A percentile compares a stretch with the other conserved stretches of the same genome.
These are phyloP conservation scores for Arbutus unedo DNA, from an alignment of 148 eudicot species.

Conservation along the genomic window DNA sequence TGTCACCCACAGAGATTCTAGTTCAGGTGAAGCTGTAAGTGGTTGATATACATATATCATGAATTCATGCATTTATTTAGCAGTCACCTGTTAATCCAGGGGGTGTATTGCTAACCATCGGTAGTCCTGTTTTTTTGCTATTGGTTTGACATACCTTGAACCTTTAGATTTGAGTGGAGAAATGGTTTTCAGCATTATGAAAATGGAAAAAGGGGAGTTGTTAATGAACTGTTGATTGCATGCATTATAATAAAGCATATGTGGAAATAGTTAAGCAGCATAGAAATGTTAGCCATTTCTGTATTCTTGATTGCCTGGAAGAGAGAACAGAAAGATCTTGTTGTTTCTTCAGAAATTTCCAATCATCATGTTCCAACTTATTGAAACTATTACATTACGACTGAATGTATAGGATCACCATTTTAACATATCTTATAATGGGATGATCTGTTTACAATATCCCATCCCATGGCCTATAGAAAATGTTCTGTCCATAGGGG, in stretches of 20 bases:
- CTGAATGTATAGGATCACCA: background rate
- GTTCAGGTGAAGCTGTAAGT: constrained; percentile 83
- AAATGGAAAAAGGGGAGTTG: background rate
- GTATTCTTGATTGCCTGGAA: background rate
- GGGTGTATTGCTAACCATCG: background rate
- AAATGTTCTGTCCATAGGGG: background rate
- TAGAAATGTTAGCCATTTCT: background rate
- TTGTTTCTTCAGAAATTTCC: background rate
- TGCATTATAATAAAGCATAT: background rate
- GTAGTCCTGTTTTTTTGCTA: background rate
- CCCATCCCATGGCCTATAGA: background rate
- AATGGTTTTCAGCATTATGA: background rate
- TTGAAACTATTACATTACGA: background rate
- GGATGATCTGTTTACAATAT: background rate
- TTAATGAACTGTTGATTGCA: background rate
- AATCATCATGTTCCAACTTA: background rate
- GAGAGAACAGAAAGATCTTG: background rate
- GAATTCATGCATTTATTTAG: background rate
- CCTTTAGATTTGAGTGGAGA: background rate
- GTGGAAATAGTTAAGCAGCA: background rate
- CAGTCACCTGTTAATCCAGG: background rate
- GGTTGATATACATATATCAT: constrained; percentile 2
- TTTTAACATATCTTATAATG: background rate
- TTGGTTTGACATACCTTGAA: background rate
- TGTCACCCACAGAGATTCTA: constrained; percentile 54